These are phyloP conservation scores for Arachis monticola DNA, from an alignment of 331 rosid genomes.

Conservation along the genomic window DNA sequence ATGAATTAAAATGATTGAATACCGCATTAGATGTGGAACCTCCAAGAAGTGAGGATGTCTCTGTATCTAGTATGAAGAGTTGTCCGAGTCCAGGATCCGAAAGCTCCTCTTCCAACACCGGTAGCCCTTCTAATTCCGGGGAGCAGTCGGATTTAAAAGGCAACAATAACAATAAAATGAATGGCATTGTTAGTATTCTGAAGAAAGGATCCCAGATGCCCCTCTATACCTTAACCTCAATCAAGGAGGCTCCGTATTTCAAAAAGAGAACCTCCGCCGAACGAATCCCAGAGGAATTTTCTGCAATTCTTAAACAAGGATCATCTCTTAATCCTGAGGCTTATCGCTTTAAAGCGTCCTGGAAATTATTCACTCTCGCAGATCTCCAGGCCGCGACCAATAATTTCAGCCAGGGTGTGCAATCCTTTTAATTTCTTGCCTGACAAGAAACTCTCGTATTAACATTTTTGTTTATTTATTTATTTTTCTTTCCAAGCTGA, in stretches of 20 bases:
- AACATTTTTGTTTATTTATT: not conserved
- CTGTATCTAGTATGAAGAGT: slow-evolving; percentile 16
- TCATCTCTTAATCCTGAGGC: slow-evolving; percentile 58
- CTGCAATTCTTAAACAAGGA: slow-evolving; percentile 47
- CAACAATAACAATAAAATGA: slow-evolving; percentile 37
- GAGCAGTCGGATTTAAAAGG: slow-evolving; percentile 37
- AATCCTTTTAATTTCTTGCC: slow-evolving; percentile 10
- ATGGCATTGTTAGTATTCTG: slow-evolving; percentile 65
- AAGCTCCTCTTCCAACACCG: slow-evolving; percentile 45
- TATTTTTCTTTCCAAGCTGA: slow-evolving; percentile 11
- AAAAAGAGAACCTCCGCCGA: slow-evolving; percentile 66
- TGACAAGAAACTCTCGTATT: not conserved
- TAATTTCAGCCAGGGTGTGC: slow-evolving; percentile 76
- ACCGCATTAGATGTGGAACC: slow-evolving; percentile 51
- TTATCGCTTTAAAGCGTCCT: slow-evolving; percentile 74
- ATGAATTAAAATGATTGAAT: slow-evolving; percentile 6
- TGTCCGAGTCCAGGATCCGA: slow-evolving; percentile 42
- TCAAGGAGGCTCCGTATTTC: slow-evolving; percentile 57
- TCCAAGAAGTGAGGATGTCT: slow-evolving; percentile 44
- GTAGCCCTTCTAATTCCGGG: slow-evolving; percentile 76
- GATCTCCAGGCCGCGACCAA: slow-evolving; percentile 71
- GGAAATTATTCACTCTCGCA: slow-evolving; percentile 73
- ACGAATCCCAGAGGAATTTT: slow-evolving; percentile 62
- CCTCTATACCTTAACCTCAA: slow-evolving; percentile 60
- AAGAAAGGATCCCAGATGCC: slow-evolving; percentile 73